These are phyloP conservation scores for Talaromyces albobiverticillius DNA, from an alignment of 2,329 filamentous ascomycete genomes.

Conservation along the genomic window DNA sequence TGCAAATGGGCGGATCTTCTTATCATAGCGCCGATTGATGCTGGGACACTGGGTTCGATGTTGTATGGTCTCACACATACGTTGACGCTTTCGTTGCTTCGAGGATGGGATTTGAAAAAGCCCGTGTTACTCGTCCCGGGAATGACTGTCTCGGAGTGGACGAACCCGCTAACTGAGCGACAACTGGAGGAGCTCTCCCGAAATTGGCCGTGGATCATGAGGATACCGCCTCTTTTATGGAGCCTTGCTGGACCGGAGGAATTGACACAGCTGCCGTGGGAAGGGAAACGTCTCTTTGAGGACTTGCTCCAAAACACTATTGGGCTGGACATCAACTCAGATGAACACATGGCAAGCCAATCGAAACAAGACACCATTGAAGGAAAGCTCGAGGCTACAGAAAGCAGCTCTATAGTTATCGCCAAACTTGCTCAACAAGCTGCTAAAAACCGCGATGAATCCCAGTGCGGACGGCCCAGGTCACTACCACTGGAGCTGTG, in stretches of 20 bases:
- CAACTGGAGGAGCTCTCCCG: conserved; percentile 78
- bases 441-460: conserved; percentile 44
- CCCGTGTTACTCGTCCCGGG: conserved; percentile 80
- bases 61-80: conserved; percentile 78
- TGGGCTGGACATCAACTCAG: conserved; percentile 15
- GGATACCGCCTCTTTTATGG: conserved; percentile 80
- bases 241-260: conserved; percentile 63
- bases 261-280: conserved; percentile 50
- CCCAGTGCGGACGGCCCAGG: conserved; percentile 19
- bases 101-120: conserved; percentile 85
- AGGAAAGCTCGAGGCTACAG: conserved; percentile 14
- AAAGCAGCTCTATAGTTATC: conserved; percentile 12
- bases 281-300: conserved; percentile 39
- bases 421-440: conserved; percentile 11
- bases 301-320: conserved; percentile 31
- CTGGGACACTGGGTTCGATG: conserved; percentile 83
- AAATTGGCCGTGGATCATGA: conserved; percentile 84
- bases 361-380: background rate
- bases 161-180: conserved; percentile 82
- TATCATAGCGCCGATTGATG: conserved; percentile 79
- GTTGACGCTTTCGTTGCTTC: conserved; percentile 73
- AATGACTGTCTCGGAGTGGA: conserved; percentile 87
- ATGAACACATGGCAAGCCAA: background rate
- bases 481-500: conserved; percentile 79
- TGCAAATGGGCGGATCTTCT: conserved; percentile 87